These are phyloP conservation scores for Kockovaella imperatae DNA, from an alignment of 768 basidiomycete genomes.

Conservation along the genomic window DNA sequence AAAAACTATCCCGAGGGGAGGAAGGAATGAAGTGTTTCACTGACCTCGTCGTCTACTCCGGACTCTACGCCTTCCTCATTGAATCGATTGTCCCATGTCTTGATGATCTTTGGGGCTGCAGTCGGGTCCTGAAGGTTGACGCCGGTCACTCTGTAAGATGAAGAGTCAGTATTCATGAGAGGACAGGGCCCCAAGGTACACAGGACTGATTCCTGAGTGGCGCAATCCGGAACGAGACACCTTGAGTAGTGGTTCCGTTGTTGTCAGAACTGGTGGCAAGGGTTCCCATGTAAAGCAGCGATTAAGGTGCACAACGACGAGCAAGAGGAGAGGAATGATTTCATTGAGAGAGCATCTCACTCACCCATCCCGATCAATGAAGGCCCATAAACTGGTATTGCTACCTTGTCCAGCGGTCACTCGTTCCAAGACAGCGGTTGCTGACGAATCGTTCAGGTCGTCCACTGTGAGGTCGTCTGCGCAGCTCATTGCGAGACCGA, in stretches of 20 bases:
- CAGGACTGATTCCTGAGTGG: too few relatives aligned
- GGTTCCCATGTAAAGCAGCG: background rate
- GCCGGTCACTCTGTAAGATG: conserved; percentile 32
- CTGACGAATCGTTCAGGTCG: conserved; percentile 30
- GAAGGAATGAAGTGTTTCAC: conserved; percentile 3
- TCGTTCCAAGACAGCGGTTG: conserved; percentile 34
- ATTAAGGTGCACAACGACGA: background rate
- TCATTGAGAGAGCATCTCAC: conserved; percentile 2
- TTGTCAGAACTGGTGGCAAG: background rate
- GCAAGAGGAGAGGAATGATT: background rate
- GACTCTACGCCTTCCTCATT: conserved; percentile 34
- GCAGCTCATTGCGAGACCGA: conserved; percentile 37
- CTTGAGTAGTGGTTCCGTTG: too few relatives aligned
- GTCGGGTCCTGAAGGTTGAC: conserved; percentile 34
- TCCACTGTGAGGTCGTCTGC: conserved; percentile 41
- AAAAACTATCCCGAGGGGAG: background rate
- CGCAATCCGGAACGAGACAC: too few relatives aligned
- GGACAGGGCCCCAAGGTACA: background rate
- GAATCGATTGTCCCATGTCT: conserved; percentile 42
- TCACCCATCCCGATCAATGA: conserved; percentile 42
- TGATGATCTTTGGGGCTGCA: conserved; percentile 36
- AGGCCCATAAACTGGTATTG: conserved; percentile 40
- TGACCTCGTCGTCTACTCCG: conserved; percentile 43
- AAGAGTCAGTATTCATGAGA: background rate
- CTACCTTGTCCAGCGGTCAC: conserved; percentile 40